These are phyloP conservation scores for Hordeum marinum DNA, from an alignment of 176 grass and related monocot genomes.

Conservation along the genomic window DNA sequence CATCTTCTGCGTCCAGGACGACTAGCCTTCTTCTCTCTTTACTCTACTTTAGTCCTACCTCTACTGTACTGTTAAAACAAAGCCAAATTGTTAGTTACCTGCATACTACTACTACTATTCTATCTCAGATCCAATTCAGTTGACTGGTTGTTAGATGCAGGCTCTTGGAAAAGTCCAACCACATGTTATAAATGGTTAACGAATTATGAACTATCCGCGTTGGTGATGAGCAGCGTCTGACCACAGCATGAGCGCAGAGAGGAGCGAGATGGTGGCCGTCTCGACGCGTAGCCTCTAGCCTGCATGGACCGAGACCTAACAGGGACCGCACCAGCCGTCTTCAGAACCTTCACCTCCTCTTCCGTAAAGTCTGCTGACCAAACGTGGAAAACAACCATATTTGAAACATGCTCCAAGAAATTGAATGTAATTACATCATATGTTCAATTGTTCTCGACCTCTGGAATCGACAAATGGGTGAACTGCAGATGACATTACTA, in stretches of 20 bases:
- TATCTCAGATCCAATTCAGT: not conserved
- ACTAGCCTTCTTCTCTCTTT: slow-evolving; percentile 5
- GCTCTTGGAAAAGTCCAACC: not conserved
- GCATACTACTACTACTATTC: not conserved
- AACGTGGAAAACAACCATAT: slow-evolving; percentile 8
- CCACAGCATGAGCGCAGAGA: slow-evolving; percentile 87
- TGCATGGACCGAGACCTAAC: slow-evolving; percentile 71
- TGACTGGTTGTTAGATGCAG: not conserved
- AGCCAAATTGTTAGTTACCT: not conserved
- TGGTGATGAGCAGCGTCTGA: slow-evolving; percentile 46
- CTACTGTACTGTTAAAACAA: not conserved
- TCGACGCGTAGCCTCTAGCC: slow-evolving; percentile 80
- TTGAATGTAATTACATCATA: no score
- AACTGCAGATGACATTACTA: not conserved
- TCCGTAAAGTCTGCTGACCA: slow-evolving; percentile 83
- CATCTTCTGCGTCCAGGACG: slow-evolving; percentile 84
- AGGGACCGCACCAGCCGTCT: slow-evolving; percentile 48
- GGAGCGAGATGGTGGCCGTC: slow-evolving; percentile 71
- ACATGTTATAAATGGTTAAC: not conserved
- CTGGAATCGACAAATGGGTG: not conserved
- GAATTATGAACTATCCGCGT: slow-evolving; percentile 1
- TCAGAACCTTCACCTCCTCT: slow-evolving; percentile 69
- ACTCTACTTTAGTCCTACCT: not conserved
- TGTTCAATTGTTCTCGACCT: not conserved
- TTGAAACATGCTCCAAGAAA: no score